phyloP scores from a whole-genome alignment of 371 early-diverging fungal species.

The Rhizopus delemar region DNA sequence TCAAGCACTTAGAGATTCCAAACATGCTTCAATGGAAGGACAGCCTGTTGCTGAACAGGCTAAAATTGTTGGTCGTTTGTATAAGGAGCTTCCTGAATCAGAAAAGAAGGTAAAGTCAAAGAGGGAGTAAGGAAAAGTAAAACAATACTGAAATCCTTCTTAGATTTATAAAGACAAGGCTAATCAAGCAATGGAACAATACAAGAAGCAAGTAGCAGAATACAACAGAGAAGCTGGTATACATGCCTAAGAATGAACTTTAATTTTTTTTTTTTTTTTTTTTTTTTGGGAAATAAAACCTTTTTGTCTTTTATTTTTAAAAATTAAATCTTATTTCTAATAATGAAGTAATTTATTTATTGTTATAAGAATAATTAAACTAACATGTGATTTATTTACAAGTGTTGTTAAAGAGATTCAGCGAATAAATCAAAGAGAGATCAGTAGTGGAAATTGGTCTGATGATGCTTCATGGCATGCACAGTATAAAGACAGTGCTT shows the following conservation, averaged over 20 bases:
- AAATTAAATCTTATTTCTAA: no score
- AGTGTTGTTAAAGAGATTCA: constrained; percentile 78
- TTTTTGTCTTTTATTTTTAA: no score
- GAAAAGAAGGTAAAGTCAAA: constrained; percentile 11
- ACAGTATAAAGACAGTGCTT: constrained; percentile 87
- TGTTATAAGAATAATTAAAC: no score
- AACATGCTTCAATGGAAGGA: background rate
- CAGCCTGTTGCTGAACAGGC: background rate
- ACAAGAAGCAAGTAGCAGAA: background rate
- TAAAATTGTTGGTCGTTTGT: background rate
- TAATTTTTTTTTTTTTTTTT: constrained; percentile 14
- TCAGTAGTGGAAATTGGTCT: constrained; percentile 44
- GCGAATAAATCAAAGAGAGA: constrained; percentile 69
- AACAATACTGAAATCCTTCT: background rate
- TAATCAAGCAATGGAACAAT: constrained; percentile 1
- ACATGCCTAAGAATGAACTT: background rate
- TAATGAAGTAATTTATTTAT: background rate
- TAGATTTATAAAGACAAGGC: background rate
- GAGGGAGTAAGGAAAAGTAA: constrained; percentile 1
- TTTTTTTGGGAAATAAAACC: background rate
- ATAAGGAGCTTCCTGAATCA: background rate
- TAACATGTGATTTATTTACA: background rate
- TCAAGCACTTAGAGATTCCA: constrained; percentile 17
- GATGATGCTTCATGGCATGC: constrained; percentile 83
- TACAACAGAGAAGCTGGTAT: constrained; percentile 2